Conservation (phyloP, 345 rosid species). For the Cardamine chenopodiifolia region DNA sequence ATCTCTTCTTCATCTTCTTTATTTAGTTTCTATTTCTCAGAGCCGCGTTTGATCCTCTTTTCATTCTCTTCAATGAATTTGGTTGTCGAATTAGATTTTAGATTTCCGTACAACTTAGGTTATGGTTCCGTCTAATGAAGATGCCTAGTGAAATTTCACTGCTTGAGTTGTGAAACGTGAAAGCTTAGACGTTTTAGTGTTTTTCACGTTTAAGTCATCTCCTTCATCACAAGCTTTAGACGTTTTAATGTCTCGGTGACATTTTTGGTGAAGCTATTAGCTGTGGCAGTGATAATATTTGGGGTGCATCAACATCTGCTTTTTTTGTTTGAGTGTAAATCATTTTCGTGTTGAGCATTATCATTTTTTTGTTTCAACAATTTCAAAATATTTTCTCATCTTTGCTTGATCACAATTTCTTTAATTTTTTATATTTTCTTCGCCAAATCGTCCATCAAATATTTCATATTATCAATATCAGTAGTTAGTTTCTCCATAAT, state of each 20-base stretch:
- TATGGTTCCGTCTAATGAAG: constrained; percentile 22
- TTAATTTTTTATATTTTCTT: too few species aligned
- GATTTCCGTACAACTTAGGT: constrained; percentile 21
- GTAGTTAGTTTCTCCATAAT: too few species aligned
- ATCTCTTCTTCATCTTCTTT: neutral
- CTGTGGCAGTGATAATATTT: constrained; percentile 66
- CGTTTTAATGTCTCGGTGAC: constrained; percentile 8
- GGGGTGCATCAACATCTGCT: too few species aligned
- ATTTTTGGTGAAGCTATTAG: constrained; percentile 66
- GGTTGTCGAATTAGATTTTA: constrained; percentile 27
- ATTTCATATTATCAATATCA: too few species aligned
- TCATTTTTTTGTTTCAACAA: too few species aligned
- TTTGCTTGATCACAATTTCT: too few species aligned
- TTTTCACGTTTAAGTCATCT: too few species aligned
- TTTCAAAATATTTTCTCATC: too few species aligned
- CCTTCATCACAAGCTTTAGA: too few species aligned
- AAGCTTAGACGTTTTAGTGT: neutral
- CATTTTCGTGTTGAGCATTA: too few species aligned
- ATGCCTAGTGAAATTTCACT: constrained; percentile 8
- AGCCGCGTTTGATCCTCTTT: neutral
- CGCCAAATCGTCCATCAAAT: too few species aligned
- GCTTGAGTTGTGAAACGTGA: constrained; percentile 20
- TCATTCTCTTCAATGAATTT: constrained; percentile 19
- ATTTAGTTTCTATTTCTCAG: constrained; percentile 27
- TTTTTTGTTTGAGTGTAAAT: too few species aligned